Conservation (phyloP, 305 asterid genomes). For the Solanum hybrid region DNA sequence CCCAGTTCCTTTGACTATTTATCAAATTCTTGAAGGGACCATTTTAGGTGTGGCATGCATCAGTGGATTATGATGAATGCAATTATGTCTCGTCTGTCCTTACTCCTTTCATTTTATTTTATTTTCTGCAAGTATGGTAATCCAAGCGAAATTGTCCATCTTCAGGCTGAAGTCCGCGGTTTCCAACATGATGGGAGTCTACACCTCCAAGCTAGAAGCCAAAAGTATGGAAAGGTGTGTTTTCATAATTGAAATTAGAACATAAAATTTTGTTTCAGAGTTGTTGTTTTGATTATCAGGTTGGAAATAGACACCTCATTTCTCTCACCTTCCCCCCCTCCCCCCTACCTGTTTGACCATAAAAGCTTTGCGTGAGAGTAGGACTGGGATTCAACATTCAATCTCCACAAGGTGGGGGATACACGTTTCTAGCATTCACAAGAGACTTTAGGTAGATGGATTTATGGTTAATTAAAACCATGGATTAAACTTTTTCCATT, state of each 20-base stretch:
- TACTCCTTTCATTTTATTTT: neutral
- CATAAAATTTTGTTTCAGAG: neutral
- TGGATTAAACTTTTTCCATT: neutral
- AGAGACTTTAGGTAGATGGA: neutral
- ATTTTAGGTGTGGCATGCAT: neutral
- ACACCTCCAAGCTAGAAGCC: conserved; percentile 88
- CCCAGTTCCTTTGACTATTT: conserved; percentile 1
- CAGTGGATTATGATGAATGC: neutral
- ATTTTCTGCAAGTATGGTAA: neutral
- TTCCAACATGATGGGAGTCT: conserved; percentile 86
- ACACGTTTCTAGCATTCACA: neutral
- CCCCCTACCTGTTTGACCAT: neutral
- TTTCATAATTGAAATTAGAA: neutral
- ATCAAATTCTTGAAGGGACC: neutral
- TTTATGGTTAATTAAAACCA: neutral
- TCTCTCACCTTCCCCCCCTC: neutral
- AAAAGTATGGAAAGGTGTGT: conserved; percentile 89
- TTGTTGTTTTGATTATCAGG: neutral
- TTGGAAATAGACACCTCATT: neutral
- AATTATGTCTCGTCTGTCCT: neutral
- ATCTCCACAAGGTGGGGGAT: neutral
- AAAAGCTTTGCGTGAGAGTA: neutral
- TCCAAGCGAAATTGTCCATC: neutral
- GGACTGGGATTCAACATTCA: neutral
- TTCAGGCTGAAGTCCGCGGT: conserved; percentile 93